A percentile compares a stretch with the other conserved stretches of the same genome.
Conservation (phyloP, 2,329 filamentous ascomycete species). For the Phialemonium atrogriseum region DNA sequence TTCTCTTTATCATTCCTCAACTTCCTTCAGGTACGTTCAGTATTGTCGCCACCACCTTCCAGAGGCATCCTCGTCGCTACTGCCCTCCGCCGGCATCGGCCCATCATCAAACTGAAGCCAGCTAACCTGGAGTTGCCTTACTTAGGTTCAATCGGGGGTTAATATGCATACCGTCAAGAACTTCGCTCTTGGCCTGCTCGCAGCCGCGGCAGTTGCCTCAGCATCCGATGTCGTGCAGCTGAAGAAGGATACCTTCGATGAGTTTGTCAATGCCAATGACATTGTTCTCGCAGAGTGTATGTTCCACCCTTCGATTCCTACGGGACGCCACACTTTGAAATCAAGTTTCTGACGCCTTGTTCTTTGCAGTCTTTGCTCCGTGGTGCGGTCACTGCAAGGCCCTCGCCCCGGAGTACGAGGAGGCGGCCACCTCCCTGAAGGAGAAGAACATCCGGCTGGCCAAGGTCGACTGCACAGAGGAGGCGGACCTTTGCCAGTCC, state of each 20-base stretch:
- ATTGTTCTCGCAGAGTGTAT: conserved; percentile 91
- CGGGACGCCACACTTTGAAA: conserved; percentile 10
- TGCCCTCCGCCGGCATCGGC: no score
- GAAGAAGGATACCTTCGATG: conserved; percentile 77
- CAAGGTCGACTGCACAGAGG: conserved; percentile 93
- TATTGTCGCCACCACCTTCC: no score
- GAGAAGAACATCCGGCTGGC: conserved; percentile 79
- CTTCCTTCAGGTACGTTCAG: no score
- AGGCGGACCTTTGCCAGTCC: conserved; percentile 82
- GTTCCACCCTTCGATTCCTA: conserved; percentile 20
- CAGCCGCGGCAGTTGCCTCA: conserved; percentile 48
- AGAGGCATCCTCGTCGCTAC: no score
- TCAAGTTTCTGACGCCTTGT: conserved; percentile 24
- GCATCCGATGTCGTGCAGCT: conserved; percentile 79
- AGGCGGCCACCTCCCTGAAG: conserved; percentile 75
- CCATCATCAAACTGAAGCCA: background rate
- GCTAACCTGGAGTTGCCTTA: background rate
- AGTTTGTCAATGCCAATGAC: conserved; percentile 77
- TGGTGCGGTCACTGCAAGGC: conserved; percentile 99
- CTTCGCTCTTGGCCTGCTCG: conserved; percentile 45
- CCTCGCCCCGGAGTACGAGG: conserved; percentile 85
- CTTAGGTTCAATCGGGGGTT: no score
- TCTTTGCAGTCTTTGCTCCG: conserved; percentile 70
- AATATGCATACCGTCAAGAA: conserved; percentile 40
- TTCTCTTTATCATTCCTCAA: no score